These are phyloP conservation scores for Hymenoscyphus fructigenus DNA, from an alignment of 2,329 filamentous ascomycete genomes.

Conservation along the genomic window DNA sequence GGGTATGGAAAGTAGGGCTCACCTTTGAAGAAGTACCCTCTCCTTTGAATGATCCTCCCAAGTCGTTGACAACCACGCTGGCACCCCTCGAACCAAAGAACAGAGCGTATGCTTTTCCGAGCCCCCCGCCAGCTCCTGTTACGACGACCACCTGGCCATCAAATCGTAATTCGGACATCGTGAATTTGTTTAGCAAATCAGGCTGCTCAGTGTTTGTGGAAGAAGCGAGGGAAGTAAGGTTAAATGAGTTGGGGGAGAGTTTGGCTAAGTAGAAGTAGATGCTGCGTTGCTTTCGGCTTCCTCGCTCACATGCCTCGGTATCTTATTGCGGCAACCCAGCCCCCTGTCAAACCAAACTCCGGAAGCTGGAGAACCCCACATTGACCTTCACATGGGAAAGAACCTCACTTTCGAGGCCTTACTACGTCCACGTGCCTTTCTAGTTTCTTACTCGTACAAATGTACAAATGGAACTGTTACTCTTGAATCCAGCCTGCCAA, in stretches of 20 bases:
- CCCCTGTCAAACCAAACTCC: neutral
- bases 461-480: no score
- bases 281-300: slow-evolving; percentile 8
- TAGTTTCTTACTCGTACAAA: neutral
- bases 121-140: slow-evolving; percentile 79
- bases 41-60: slow-evolving; percentile 90
- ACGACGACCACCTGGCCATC: slow-evolving; percentile 89
- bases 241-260: slow-evolving; percentile 1
- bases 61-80: slow-evolving; percentile 94
- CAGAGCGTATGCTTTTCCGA: slow-evolving; percentile 78
- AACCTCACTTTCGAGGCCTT: neutral
- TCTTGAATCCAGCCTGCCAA: neutral
- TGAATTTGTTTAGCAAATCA: slow-evolving; percentile 26
- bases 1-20: slow-evolving; percentile 19
- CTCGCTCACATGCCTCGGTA: slow-evolving; percentile 17
- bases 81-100: slow-evolving; percentile 92
- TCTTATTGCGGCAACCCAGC: slow-evolving; percentile 4
- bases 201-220: neutral
- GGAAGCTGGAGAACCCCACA: slow-evolving; percentile 10
- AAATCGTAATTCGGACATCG: slow-evolving; percentile 67
- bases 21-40: slow-evolving; percentile 88
- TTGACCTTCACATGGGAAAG: slow-evolving; percentile 7
- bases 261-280: slow-evolving; percentile 11
- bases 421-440: neutral
- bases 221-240: slow-evolving; percentile 9